A percentile compares a stretch with the other conserved stretches of the same genome.
Conservation (phyloP, 345 rosid species). For the Isatis tinctoria region DNA sequence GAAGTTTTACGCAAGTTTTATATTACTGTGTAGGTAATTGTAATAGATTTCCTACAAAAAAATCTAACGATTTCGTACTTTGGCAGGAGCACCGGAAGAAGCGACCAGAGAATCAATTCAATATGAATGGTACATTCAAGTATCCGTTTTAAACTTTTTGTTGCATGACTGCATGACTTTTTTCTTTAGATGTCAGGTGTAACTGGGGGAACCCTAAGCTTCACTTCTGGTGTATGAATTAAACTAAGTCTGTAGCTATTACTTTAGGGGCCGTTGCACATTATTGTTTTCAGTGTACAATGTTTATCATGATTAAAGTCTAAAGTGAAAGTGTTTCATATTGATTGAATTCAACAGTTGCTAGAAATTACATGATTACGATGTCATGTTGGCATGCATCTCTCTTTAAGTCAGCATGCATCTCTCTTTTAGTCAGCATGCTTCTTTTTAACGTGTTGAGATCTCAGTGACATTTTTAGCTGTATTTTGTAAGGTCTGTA, state of each 20-base stretch:
- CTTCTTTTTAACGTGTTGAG: background rate
- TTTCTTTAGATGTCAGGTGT: slow-evolving; percentile 4
- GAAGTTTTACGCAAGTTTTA: background rate
- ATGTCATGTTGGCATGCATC: background rate
- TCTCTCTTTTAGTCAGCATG: background rate
- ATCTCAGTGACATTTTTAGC: slow-evolving; percentile 8
- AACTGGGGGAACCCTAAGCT: background rate
- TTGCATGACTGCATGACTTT: slow-evolving; percentile 17
- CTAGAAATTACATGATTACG: background rate
- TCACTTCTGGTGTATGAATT: slow-evolving; percentile 8
- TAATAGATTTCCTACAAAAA: background rate
- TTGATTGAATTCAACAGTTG: background rate
- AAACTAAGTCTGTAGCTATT: background rate
- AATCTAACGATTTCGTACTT: slow-evolving; percentile 19
- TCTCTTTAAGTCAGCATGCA: background rate
- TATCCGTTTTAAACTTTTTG: slow-evolving; percentile 10
- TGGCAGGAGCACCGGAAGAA: slow-evolving; percentile 64
- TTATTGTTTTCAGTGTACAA: background rate
- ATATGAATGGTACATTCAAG: slow-evolving; percentile 67
- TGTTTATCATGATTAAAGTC: background rate
- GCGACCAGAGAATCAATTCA: slow-evolving; percentile 67
- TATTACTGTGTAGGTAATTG: background rate
- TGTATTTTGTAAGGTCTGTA: slow-evolving; percentile 55
- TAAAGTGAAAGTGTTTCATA: background rate
- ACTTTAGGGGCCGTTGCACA: background rate